Base-by-base conservation (phyloP, 106 monocot species). In the Acorus gramineus region DNA sequence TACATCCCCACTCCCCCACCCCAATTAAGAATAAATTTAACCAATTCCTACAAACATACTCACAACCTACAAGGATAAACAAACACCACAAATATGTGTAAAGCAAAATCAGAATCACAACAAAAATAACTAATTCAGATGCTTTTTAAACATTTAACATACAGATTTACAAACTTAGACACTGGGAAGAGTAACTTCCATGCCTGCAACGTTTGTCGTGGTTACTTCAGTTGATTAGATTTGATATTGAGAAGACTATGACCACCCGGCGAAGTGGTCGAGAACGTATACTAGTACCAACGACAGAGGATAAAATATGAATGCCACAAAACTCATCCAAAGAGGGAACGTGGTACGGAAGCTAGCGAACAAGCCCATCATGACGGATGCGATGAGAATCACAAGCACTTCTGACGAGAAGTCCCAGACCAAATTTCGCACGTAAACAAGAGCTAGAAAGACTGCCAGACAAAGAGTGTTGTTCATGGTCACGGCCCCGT, bases 401-500 rank as follows among this genome's bases (percentile, higher is more conserved):
- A 90, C 11, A 14, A 96, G 76, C 5, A 90, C 80, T 64, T 96
- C 95, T 2, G 95, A 46, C 0, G 95, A 87, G 82, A 96, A 96
- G 50, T 96, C 78, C 90, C 95, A 96, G 0, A 73, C 77, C 59
- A 96, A 48, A 12, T 65, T 57, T 66, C 95, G 73, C 7, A 82
- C 1, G 44, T 85, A 91, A 5, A 96, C 82, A 14, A 96, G 70
- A 42, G 80, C 84, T 53, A 90, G 75, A 71, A 96, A 90, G 3
- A 96, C 87, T 2, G 90, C 82, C 66, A 90, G 55, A 73, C 90
- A 90, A 11, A 96, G 82, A 12, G 82, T 90, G 80, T 90, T 96
- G 75, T 96, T 96, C 95, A 96, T 96, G 3, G 95, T 90, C 46
- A 81, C 90, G 5, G 82, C 95, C 53, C 95, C 95, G 57, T 95